Percentiles rank a stretch among this genome's conserved stretches.
phyloP scores from a whole-genome alignment of 495 filamentous ascomycete species.

The Tuber aestivum region DNA sequence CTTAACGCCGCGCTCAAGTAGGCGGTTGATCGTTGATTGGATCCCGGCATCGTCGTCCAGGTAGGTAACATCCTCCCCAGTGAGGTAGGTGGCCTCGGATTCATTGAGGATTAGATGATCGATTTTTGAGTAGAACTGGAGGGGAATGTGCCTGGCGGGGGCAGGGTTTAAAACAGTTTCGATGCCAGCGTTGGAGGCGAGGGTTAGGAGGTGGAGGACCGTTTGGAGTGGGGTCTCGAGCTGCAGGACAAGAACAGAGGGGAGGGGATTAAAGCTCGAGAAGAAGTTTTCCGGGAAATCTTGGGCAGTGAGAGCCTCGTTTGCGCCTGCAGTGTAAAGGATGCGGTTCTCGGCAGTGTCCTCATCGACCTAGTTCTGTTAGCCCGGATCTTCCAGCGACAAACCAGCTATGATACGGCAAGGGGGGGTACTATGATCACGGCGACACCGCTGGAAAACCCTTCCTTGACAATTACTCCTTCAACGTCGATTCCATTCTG shows the following conservation, averaged over 20 bases:
- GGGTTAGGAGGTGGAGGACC: constrained; percentile 58
- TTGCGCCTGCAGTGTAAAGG: constrained; percentile 72
- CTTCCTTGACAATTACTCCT: constrained; percentile 35
- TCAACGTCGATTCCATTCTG: constrained; percentile 28
- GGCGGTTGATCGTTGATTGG: constrained; percentile 49
- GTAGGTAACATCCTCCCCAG: constrained; percentile 48
- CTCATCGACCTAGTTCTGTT: constrained; percentile 58
- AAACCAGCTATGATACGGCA: background rate
- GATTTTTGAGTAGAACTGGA: constrained; percentile 60
- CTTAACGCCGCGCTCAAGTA: constrained; percentile 61
- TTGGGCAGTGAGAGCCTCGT: constrained; percentile 49
- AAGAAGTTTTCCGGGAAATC: constrained; percentile 45
- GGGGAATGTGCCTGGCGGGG: constrained; percentile 67
- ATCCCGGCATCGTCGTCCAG: constrained; percentile 49
- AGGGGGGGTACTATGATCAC: constrained; percentile 55
- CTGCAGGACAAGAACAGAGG: constrained; percentile 75
- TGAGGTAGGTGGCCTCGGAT: constrained; percentile 74
- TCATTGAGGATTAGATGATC: constrained; percentile 84
- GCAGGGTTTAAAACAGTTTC: constrained; percentile 65
- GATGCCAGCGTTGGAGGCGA: constrained; percentile 50
- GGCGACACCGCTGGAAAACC: constrained; percentile 67
- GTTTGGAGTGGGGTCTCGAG: constrained; percentile 75
- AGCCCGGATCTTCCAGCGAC: background rate
- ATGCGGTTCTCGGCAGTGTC: constrained; percentile 82
- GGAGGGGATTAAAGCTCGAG: constrained; percentile 40